Evolutionary conservation across 495 filamentous ascomycete genomes (phyloP).

Genomic region (Sporormia fimetaria): DNA sequence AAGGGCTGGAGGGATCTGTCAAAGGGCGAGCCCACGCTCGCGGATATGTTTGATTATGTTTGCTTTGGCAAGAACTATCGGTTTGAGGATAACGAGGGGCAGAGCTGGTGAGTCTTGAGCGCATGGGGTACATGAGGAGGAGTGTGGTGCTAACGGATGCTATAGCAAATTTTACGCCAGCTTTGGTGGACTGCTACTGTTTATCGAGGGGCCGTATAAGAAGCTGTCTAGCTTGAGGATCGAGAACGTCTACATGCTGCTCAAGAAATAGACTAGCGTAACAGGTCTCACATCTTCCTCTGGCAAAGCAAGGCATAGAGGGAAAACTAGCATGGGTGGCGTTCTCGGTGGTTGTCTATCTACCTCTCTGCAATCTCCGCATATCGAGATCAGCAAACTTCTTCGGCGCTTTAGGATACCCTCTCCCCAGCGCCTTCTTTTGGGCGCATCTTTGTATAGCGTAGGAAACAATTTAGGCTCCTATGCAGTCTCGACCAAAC

Average conservation of each 20-base stretch:
- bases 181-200: slow-evolving; percentile 83
- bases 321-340: slow-evolving; percentile 16
- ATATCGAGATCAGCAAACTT: too few species aligned
- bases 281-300: background rate
- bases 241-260: slow-evolving; percentile 83
- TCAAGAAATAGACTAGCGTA: slow-evolving; percentile 59
- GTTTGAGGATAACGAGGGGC: slow-evolving; percentile 77
- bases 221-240: slow-evolving; percentile 82
- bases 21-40: slow-evolving; percentile 63
- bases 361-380: background rate
- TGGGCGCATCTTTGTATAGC: too few species aligned
- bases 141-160: slow-evolving; percentile 14
- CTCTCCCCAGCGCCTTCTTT: too few species aligned
- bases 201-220: slow-evolving; percentile 88
- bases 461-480: too few species aligned
- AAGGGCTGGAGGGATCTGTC: slow-evolving; percentile 70
- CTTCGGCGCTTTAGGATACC: too few species aligned
- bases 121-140: background rate
- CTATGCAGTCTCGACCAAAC: too few species aligned
- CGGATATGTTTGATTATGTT: slow-evolving; percentile 93
- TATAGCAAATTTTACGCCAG: slow-evolving; percentile 80
- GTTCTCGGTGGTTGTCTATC: too few species aligned
- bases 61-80: slow-evolving; percentile 96
- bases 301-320: too few species aligned
- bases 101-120: slow-evolving; percentile 61